Evolutionary conservation across 163 green algal genomes (phyloP).

Genomic region (Scenedesmus sp.): DNA sequence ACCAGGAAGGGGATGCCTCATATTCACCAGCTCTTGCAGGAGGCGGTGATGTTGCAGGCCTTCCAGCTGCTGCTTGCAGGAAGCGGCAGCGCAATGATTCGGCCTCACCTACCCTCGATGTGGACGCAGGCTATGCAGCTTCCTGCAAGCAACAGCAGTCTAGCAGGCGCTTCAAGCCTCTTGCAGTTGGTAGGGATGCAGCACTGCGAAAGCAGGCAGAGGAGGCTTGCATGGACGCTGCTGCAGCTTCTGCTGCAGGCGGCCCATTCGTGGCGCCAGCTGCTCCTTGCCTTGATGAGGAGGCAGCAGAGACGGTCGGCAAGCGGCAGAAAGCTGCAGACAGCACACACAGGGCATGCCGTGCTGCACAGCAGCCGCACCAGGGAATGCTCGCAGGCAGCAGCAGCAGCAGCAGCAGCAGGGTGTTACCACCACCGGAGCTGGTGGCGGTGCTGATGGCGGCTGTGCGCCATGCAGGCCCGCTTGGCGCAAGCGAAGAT

Average conservation of each 20-base stretch:
- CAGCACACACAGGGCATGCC: not conserved
- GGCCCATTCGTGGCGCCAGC: not conserved
- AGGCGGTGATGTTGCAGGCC: not conserved
- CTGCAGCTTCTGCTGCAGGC: not conserved
- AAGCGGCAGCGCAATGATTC: not conserved
- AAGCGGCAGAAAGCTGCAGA: constrained; percentile 10
- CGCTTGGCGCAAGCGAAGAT: not conserved
- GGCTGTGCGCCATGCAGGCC: constrained; percentile 13
- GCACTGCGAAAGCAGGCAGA: constrained; percentile 11
- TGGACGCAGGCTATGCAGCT: not conserved
- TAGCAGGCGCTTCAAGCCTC: not conserved
- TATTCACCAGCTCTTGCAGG: not conserved
- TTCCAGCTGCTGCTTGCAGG: not conserved
- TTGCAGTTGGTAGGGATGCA: not conserved
- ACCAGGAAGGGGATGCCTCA: not conserved
- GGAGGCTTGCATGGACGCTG: constrained; percentile 17
- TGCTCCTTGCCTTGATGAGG: not conserved
- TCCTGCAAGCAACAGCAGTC: not conserved
- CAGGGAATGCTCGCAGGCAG: not conserved
- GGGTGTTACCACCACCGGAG: not conserved
- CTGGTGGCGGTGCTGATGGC: not conserved
- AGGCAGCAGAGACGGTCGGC: not conserved
- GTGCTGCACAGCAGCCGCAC: not conserved
- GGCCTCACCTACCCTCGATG: not conserved
- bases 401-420: constrained; percentile 1